These are phyloP conservation scores for Tolypocladium paradoxum DNA, from an alignment of 2,329 filamentous ascomycete genomes.

Conservation along the genomic window DNA sequence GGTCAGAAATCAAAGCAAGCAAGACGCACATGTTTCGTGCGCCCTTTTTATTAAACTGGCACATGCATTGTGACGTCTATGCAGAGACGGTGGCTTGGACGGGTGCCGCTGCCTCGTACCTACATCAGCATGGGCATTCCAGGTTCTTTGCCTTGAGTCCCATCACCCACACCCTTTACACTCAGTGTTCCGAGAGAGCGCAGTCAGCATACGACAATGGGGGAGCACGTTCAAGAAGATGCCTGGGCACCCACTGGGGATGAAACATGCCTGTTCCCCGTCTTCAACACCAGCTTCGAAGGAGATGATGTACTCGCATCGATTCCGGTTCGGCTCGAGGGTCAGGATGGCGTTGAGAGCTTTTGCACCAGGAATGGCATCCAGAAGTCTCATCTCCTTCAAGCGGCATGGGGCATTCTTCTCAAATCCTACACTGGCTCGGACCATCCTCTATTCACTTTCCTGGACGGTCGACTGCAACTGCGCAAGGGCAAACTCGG, in stretches of 20 bases:
- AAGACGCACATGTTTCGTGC: neutral
- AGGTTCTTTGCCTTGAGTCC: neutral
- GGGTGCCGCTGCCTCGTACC: neutral
- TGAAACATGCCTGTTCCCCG: constrained; percentile 1
- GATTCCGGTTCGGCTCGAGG: neutral
- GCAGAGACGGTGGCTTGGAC: neutral
- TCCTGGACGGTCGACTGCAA: neutral
- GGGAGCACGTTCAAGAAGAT: neutral
- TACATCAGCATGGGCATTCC: neutral
- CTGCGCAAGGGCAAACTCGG: neutral
- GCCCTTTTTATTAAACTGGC: neutral
- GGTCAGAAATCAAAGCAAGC: neutral
- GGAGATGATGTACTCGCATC: neutral
- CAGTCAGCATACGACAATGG: neutral
- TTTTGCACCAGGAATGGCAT: neutral
- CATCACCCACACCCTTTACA: neutral
- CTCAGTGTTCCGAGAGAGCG: neutral
- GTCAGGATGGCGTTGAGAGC: neutral
- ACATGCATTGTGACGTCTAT: neutral
- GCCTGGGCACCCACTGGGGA: neutral
- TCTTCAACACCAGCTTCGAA: neutral
- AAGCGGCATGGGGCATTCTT: neutral
- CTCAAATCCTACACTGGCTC: constrained; percentile 1
- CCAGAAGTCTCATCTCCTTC: neutral
- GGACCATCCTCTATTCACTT: neutral